phyloP scores from a whole-genome alignment of 768 basidiomycete genomes.

The Tylopilus intermedius region DNA sequence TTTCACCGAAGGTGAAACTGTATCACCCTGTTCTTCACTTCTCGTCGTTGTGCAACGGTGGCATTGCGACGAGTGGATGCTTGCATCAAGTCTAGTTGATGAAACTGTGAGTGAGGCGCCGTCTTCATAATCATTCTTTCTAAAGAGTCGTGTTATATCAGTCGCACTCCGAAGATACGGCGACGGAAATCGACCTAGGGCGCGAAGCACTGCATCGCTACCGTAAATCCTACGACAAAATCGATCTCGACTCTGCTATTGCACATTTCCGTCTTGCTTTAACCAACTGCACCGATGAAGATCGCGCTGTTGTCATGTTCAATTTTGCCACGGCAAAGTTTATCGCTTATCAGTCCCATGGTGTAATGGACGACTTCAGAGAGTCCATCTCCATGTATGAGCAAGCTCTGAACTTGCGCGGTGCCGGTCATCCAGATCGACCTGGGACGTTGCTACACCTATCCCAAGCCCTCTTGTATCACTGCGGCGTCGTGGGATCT shows the following conservation, averaged over 20 bases:
- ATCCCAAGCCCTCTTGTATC: not conserved
- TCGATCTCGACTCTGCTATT: too few relatives aligned
- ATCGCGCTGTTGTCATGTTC: not conserved
- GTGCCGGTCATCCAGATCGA: not conserved
- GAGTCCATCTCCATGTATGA: not conserved
- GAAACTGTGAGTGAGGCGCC: not conserved
- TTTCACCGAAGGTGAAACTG: not conserved
- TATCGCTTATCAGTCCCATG: not conserved
- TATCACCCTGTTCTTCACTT: not conserved
- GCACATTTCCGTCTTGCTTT: too few relatives aligned
- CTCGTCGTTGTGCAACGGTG: not conserved
- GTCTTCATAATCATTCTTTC: too few relatives aligned
- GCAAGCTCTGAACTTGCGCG: constrained; percentile 9
- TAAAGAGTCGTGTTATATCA: too few relatives aligned
- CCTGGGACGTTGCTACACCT: too few relatives aligned
- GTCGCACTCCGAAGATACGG: too few relatives aligned
- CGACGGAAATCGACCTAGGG: too few relatives aligned
- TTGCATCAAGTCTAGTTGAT: not conserved
- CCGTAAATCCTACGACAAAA: too few relatives aligned
- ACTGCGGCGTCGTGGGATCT: not conserved
- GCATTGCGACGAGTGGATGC: too few relatives aligned
- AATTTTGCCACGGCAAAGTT: constrained; percentile 8
- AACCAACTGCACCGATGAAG: too few relatives aligned
- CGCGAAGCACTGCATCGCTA: too few relatives aligned
- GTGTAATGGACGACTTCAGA: too few relatives aligned